A percentile compares a stretch with the other conserved stretches of the same genome.
Conservation (phyloP, 805 yeast species). For the Candida succiphila region DNA sequence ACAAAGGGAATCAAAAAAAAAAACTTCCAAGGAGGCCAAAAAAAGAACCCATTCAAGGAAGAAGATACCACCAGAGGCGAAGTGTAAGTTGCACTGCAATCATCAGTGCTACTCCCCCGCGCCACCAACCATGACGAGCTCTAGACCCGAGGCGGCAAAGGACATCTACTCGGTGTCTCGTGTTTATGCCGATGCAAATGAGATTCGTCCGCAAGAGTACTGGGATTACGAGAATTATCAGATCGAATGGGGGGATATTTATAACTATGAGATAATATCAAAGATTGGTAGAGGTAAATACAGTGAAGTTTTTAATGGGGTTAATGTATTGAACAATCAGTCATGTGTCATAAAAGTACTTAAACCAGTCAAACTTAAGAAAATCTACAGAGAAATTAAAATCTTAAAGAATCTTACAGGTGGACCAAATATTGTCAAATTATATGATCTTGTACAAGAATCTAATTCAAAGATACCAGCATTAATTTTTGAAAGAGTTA, state of each 20-base stretch:
- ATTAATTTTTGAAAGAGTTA: conserved; percentile 73
- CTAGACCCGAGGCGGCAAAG: no score
- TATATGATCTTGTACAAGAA: conserved; percentile 77
- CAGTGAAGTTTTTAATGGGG: conserved; percentile 88
- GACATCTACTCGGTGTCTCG: conserved; percentile 26
- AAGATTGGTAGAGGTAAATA: conserved; percentile 92
- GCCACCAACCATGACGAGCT: no score
- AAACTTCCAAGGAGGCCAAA: no score
- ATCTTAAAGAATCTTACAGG: conserved; percentile 77
- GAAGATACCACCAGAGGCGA: no score
- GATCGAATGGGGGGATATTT: conserved; percentile 50
- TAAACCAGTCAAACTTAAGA: conserved; percentile 89
- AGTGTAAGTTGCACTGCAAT: no score
- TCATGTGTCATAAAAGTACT: conserved; percentile 72
- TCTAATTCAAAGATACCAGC: conserved; percentile 78
- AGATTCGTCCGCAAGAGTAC: conserved; percentile 56
- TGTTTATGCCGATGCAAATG: conserved; percentile 71
- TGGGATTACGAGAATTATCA: conserved; percentile 77
- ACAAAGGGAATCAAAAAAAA: no score
- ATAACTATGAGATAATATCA: conserved; percentile 54
- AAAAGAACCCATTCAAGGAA: no score
- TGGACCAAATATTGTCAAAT: conserved; percentile 71
- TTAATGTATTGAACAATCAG: background rate
- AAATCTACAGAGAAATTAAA: conserved; percentile 82
- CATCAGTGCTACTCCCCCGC: no score